These are phyloP conservation scores for Suillus lakei DNA, from an alignment of 768 basidiomycete species.

Conservation along the genomic window DNA sequence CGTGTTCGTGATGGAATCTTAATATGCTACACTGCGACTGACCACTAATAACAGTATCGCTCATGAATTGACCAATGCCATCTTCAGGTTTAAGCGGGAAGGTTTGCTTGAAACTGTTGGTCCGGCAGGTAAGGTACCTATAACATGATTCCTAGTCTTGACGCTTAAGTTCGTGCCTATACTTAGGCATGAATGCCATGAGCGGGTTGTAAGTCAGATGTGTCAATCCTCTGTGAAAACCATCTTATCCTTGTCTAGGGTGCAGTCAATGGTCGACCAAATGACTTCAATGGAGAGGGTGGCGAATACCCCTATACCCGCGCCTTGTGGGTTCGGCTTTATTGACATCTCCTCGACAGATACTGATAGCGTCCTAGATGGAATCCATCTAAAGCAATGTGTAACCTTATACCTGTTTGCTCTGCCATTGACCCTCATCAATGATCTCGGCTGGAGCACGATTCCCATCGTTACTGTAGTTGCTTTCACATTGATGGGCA, in stretches of 20 bases:
- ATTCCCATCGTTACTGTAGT: slow-evolving; percentile 87
- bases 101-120: slow-evolving; percentile 90
- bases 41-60: slow-evolving; percentile 58
- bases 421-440: slow-evolving; percentile 84
- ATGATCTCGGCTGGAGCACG: slow-evolving; percentile 82
- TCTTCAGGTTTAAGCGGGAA: slow-evolving; percentile 79
- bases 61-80: slow-evolving; percentile 71
- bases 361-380: slow-evolving; percentile 51
- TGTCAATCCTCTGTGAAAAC: slow-evolving; percentile 3
- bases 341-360: neutral
- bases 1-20: slow-evolving; percentile 50
- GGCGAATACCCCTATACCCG: slow-evolving; percentile 84
- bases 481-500: slow-evolving; percentile 91
- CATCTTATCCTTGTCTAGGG: slow-evolving; percentile 41
- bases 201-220: slow-evolving; percentile 55
- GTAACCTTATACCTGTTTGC: slow-evolving; percentile 93
- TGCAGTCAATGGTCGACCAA: slow-evolving; percentile 85
- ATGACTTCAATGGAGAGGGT: slow-evolving; percentile 89
- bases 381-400: slow-evolving; percentile 93
- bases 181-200: slow-evolving; percentile 76
- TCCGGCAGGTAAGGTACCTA: slow-evolving; percentile 67
- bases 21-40: neutral
- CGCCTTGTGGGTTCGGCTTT: slow-evolving; percentile 57
- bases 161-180: slow-evolving; percentile 8
- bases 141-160: neutral